Evolutionary conservation across 441 rosid genomes (phyloP), one percentile per base, ranked within the genome.

Genomic region (Aleurites moluccanus): DNA sequence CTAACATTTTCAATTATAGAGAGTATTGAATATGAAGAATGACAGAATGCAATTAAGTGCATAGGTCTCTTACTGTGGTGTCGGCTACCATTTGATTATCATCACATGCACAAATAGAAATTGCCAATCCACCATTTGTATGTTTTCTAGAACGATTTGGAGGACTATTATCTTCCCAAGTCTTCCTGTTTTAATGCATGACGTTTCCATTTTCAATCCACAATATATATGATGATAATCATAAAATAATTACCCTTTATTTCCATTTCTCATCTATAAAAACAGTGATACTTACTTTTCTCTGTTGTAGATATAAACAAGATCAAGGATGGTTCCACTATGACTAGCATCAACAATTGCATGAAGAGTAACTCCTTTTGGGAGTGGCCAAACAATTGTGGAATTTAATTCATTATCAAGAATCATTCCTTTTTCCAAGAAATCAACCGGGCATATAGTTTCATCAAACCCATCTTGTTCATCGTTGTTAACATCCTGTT

Each of bases 311-410:
- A 82, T 77, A 59, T 77, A 33, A 9, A 75, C 70, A 27, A 89
- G 85, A 78, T 89, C 88, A 38, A 87, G 89, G 14, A 87, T 72
- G n/a, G 91, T 89, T 64, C 91, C 92, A 38, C 91, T 87, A 42
- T 89, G 91, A 64, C 88, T 87, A 77, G 91, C 85, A 79, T 89
- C 92, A 25, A 89, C 79, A 47, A 87, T 80, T 50, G 91, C 85
- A 57, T 89, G 91, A 70, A 87, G 93, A 30, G 80, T 86, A 64
- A 83, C 90, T 18, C 89, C 91, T 13, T 68, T 1, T 1, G 25
- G 47, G 9, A 89, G 84, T 2, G 91, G 91, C 76, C 66, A 47
- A n/a, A 89, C 93, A 23, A 89, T 81, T 66, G 67, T 52, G 15
- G 81, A 63, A 67, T 89, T 81, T 3, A 89, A 85, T 11, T 87